Evolutionary conservation across 495 filamentous ascomycete genomes (phyloP), one percentile per base, ranked within the genome.

Genomic region (Neurospora terricola): DNA sequence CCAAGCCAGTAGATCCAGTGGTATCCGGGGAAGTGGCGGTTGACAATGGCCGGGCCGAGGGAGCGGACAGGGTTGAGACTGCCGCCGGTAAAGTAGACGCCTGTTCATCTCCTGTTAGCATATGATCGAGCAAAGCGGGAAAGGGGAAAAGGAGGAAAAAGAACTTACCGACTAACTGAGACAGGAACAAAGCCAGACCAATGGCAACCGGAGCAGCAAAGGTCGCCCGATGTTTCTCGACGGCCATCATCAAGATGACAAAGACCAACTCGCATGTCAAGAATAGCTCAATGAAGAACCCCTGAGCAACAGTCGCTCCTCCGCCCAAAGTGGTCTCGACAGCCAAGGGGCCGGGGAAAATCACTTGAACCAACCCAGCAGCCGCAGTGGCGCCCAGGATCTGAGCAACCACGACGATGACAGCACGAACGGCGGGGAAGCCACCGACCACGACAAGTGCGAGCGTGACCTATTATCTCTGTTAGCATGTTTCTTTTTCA

Each of bases 141-240:
- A 73, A 37, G 70, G 38, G 14, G 38, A 4, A 23, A 5, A 27
- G n/a, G n/a, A 5, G 43, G 4, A 54, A 23, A 66, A 36, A 8
- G n/a, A n/a, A 73, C 80, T 11, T 74, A 89, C 92, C 78, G 62
- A 80, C 82, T 68, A 94, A 73, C 76, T 94, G 87, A 0, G 88
- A 84, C 45, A 94, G 84, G 81, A 94, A 92, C 43, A 96, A 87
- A 0, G 90, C 82, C 30, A 92, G 75, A 5, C 92, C 93, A 75
- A 96, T 94, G 0, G 88, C 93, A 3, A 95, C 85, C 0, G 93
- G 93, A 0, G 93, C 93, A 14, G 94, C 82, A 75, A 88, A 94
- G 0, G 93, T 96, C 6, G 85, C 89, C 76, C 91, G 91, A 80
- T 94, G 91, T 81, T 94, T 96, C 80, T 94, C 92, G 18, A 89